Conservation (phyloP, 2,329 filamentous ascomycete species). For the Aspergillus viridinutans region DNA sequence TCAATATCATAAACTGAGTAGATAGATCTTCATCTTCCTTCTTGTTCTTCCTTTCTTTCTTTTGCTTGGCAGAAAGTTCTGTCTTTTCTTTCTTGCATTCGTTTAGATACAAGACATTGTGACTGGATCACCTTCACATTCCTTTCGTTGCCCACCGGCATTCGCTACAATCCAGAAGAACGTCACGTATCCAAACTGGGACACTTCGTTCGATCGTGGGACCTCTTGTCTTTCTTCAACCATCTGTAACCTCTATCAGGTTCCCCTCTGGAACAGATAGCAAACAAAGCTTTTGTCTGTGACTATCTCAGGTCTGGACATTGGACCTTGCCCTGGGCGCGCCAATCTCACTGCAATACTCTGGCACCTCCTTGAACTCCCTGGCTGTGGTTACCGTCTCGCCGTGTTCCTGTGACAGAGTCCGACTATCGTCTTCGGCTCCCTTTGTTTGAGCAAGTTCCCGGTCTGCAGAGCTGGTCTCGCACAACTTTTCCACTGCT, state of each 20-base stretch:
- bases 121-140: constrained; percentile 27
- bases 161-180: neutral
- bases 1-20: neutral
- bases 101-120: constrained; percentile 7
- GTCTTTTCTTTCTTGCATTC: constrained; percentile 11
- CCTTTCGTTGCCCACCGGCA: constrained; percentile 26
- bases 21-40: neutral
- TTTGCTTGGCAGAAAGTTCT: constrained; percentile 5
- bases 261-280: neutral
- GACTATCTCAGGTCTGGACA: neutral
- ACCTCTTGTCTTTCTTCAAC: neutral
- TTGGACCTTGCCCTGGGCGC: neutral
- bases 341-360: neutral
- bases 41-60: neutral
- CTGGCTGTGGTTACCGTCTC: constrained; percentile 1
- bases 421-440: neutral
- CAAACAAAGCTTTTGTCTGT: constrained; percentile 6
- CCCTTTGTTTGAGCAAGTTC: constrained; percentile 4
- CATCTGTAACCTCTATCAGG: neutral
- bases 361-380: neutral
- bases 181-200: neutral
- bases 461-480: constrained; percentile 27
- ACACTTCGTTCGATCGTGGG: neutral
- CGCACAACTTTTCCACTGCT: constrained; percentile 13
- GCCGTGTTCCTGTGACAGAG: neutral